Evolutionary conservation across 192 early-diverging fungal genomes (phyloP), one percentile per base, ranked within the genome.

Genomic region (Polychytrium aggregatum): DNA sequence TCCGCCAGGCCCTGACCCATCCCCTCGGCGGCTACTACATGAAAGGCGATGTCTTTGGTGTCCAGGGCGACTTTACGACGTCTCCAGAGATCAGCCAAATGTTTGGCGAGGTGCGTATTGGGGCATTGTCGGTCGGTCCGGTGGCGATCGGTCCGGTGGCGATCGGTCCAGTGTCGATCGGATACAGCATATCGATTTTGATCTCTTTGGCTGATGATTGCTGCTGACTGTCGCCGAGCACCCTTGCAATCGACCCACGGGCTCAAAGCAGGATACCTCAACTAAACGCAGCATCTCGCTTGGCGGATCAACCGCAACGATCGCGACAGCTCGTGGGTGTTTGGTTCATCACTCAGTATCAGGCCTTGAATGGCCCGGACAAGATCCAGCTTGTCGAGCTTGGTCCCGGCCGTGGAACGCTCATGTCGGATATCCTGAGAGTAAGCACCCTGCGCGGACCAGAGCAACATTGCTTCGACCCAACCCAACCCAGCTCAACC

Each of bases 11-110:
- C 0, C 72, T 93, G 21, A 86, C 81, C 37, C 88, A 91, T 56
- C 89, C 92, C 2, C 16, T 84, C 2, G 84, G 83, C 28, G 95
- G 95, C 8, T 98, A 98, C 64, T 98, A 98, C 64, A 94, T 86
- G 71, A 71, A 77, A 41, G 79, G 82, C 1, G 86, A 94, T 55
- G 87, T 92, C 9, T 88, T 98, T 72, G 95, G 95, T 16, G 52
- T 57, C 10, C 46, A 85, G 46, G 92, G 92, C 13, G 95, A 98
- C 53, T 98, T 98, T 69, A 81, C 83, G 16, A 98, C 95, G 3
- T 90, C 87, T 8, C 95, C 95, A 2, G 95, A 98, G 62, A 91
- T 98, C 59, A 86, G 82, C 57, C 92, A 98, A 69, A 87, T 95
- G 81, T 98, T 95, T 83, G 92, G 95, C 28, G 94, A 94, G 64